Percentiles rank a stretch among this genome's conserved stretches.
Evolutionary conservation across 305 asterid genomes (phyloP).

Genomic region (Galium porrigens): DNA sequence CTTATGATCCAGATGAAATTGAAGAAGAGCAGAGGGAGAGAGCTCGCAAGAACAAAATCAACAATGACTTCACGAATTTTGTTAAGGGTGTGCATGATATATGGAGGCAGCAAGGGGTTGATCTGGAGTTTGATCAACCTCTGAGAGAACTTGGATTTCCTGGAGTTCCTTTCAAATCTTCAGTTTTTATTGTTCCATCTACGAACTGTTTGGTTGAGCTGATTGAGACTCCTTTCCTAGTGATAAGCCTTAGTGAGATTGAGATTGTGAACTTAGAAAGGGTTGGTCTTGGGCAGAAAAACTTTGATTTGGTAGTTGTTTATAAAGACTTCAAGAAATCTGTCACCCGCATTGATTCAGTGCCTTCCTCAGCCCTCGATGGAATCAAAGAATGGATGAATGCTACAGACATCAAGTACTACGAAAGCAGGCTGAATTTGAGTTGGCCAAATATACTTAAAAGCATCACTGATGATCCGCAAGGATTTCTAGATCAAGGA

Average conservation of each 20-base stretch:
- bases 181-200: constrained; percentile 61
- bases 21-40: constrained; percentile 87
- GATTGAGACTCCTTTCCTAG: constrained; percentile 59
- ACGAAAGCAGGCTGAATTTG: constrained; percentile 66
- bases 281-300: constrained; percentile 79
- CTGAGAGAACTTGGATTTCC: constrained; percentile 65
- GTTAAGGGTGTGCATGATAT: constrained; percentile 64
- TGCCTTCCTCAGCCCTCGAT: constrained; percentile 51
- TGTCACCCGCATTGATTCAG: constrained; percentile 60
- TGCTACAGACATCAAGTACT: constrained; percentile 64
- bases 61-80: constrained; percentile 50
- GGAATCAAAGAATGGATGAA: constrained; percentile 78
- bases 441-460: constrained; percentile 64
- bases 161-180: constrained; percentile 63
- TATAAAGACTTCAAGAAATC: constrained; percentile 76
- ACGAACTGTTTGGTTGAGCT: constrained; percentile 70
- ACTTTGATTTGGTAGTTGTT: constrained; percentile 67
- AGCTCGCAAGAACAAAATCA: constrained; percentile 64
- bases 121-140: constrained; percentile 77
- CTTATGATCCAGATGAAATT: constrained; percentile 78
- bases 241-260: constrained; percentile 51
- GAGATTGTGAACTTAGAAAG: constrained; percentile 74
- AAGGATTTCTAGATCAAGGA: constrained; percentile 51
- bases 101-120: constrained; percentile 48
- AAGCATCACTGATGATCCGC: constrained; percentile 57